Conservation (phyloP, 306 rosid species). For the Lupinus albus region DNA sequence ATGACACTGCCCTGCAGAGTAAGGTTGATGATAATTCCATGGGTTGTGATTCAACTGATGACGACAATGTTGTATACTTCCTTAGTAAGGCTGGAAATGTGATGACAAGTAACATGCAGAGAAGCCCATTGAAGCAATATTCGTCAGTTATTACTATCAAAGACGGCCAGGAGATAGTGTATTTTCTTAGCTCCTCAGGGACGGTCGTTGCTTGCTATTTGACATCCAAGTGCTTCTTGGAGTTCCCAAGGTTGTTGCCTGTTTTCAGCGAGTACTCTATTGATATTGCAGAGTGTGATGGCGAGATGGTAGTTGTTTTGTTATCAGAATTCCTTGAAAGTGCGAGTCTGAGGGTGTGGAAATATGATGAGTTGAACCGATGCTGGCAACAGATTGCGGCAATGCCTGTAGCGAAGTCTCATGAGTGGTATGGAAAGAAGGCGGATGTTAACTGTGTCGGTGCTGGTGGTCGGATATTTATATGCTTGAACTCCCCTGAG, state of each 20-base stretch:
- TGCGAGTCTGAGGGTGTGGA: conserved; percentile 75
- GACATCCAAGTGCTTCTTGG: conserved; percentile 54
- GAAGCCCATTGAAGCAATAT: conserved; percentile 87
- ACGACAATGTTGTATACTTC: conserved; percentile 62
- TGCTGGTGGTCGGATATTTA: conserved; percentile 65
- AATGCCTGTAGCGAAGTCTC: conserved; percentile 81
- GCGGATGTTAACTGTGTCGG: conserved; percentile 88
- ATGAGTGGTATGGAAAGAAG: conserved; percentile 77
- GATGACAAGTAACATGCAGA: conserved; percentile 73
- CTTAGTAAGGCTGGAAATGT: conserved; percentile 77
- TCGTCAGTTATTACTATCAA: conserved; percentile 64
- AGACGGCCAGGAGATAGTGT: conserved; percentile 58
- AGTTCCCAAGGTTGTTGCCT: conserved; percentile 78
- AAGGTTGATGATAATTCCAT: conserved; percentile 41
- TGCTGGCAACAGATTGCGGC: conserved; percentile 73
- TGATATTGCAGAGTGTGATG: conserved; percentile 77
- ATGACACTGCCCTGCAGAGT: conserved; percentile 48
- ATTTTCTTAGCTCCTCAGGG: conserved; percentile 78
- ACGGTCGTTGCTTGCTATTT: conserved; percentile 69
- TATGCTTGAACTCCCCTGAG: conserved; percentile 69
- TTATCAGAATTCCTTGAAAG: conserved; percentile 72
- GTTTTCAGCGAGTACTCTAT: conserved; percentile 74
- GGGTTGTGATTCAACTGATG: conserved; percentile 55
- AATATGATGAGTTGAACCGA: conserved; percentile 52
- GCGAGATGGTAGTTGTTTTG: conserved; percentile 77